These are phyloP conservation scores for Tuber magnatum DNA, from an alignment of 495 filamentous ascomycete genomes.

Conservation along the genomic window DNA sequence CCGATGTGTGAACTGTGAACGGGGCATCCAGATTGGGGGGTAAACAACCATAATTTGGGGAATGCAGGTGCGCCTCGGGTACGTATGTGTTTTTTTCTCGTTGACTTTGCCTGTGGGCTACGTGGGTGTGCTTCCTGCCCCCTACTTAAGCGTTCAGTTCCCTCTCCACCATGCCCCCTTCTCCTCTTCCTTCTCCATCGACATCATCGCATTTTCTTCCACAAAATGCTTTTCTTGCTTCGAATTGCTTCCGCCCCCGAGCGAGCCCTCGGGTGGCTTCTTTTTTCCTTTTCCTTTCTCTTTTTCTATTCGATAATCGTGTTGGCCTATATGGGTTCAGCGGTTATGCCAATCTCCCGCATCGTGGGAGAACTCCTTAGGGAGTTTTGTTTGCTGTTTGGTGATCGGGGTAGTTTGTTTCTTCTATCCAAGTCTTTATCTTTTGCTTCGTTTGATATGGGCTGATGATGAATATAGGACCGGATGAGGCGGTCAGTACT, in stretches of 20 bases:
- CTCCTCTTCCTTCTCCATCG: neutral
- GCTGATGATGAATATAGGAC: neutral
- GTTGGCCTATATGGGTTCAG: neutral
- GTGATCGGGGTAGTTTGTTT: neutral
- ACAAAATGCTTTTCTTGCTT: neutral
- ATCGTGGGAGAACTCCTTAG: neutral
- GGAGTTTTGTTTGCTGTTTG: neutral
- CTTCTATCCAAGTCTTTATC: neutral
- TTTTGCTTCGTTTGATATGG: neutral
- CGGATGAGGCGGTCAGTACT: neutral
- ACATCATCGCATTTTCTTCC: neutral
- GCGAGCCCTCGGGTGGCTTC: neutral
- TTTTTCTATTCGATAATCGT: neutral
- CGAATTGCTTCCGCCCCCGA: neutral
- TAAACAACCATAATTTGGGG: neutral
- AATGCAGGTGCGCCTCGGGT: neutral
- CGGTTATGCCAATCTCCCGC: neutral
- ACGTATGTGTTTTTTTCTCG: neutral
- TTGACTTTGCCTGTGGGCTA: too few species aligned
- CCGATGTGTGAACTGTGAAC: too few species aligned
- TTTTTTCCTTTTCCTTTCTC: neutral
- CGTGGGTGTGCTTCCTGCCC: neutral
- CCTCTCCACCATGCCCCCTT: neutral
- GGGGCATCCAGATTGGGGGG: too few species aligned
- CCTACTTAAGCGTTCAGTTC: neutral